Evolutionary conservation across 495 filamentous ascomycete species (phyloP).

Genomic region (Lasiosphaeria ovina): DNA sequence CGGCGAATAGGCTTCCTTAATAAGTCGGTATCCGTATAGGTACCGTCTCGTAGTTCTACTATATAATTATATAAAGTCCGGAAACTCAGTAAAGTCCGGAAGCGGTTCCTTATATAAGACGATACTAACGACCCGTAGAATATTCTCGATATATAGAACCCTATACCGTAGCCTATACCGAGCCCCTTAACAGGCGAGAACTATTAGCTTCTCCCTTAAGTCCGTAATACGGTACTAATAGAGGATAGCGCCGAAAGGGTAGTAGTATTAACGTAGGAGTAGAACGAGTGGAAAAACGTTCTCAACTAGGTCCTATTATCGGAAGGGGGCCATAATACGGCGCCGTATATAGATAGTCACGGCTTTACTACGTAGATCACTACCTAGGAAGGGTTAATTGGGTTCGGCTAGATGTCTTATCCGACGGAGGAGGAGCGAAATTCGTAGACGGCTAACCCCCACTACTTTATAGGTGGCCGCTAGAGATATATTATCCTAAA

Average conservation of each 20-base stretch:
- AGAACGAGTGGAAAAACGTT: slow-evolving; percentile 17
- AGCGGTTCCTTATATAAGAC: background rate
- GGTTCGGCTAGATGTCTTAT: slow-evolving; percentile 32
- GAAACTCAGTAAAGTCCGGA: background rate
- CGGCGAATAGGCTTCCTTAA: too few species aligned
- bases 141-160: slow-evolving; percentile 1
- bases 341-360: slow-evolving; percentile 20
- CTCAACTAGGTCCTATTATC: slow-evolving; percentile 16
- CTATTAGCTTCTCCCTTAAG: too few species aligned
- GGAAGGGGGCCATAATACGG: slow-evolving; percentile 21
- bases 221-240: slow-evolving; percentile 6
- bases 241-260: slow-evolving; percentile 14
- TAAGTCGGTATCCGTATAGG: too few species aligned
- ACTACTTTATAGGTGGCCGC: slow-evolving; percentile 20
- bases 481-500: slow-evolving; percentile 33
- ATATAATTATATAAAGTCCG: slow-evolving; percentile 24
- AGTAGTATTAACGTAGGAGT: background rate
- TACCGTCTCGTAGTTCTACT: too few species aligned
- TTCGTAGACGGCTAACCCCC: slow-evolving; percentile 22
- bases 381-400: slow-evolving; percentile 26
- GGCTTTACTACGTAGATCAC: slow-evolving; percentile 16
- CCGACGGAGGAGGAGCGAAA: slow-evolving; percentile 25
- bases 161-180: slow-evolving; percentile 6
- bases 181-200: slow-evolving; percentile 13
- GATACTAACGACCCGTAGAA: background rate